phyloP scores from a whole-genome alignment of 1,139 yeast species.

The Debaryomycetaceae sp. region DNA sequence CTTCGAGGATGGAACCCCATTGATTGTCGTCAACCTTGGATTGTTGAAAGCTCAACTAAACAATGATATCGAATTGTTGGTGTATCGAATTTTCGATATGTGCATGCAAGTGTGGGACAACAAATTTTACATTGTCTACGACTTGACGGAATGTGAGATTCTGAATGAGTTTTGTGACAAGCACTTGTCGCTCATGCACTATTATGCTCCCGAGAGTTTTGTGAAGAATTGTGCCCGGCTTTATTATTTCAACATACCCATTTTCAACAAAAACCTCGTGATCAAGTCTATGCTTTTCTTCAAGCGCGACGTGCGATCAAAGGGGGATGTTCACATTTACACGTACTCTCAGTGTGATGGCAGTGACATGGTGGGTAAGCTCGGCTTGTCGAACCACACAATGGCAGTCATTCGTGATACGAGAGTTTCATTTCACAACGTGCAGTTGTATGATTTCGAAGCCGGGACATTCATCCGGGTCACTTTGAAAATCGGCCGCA shows the following conservation, averaged over 20 bases:
- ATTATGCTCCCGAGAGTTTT: constrained; percentile 46
- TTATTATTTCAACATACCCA: constrained; percentile 60
- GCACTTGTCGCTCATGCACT: constrained; percentile 28
- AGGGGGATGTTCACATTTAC: constrained; percentile 20
- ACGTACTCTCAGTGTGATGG: constrained; percentile 46
- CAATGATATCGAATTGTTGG: constrained; percentile 51
- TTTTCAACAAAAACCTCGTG: constrained; percentile 23
- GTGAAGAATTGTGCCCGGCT: constrained; percentile 51
- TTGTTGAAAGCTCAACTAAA: constrained; percentile 28
- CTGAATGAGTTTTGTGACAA: constrained; percentile 26
- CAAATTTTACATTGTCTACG: constrained; percentile 59
- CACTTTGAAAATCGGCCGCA: constrained; percentile 64
- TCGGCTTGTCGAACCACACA: constrained; percentile 45
- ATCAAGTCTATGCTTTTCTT: constrained; percentile 13
- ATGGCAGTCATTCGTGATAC: constrained; percentile 45
- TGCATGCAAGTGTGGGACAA: constrained; percentile 73
- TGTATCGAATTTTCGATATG: constrained; percentile 62
- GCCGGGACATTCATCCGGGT: constrained; percentile 41
- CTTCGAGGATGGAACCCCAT: constrained; percentile 70
- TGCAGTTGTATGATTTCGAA: constrained; percentile 43
- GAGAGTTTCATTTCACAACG: constrained; percentile 58
- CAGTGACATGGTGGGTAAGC: constrained; percentile 40
- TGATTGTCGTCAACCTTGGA: constrained; percentile 53
- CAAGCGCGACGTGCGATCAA: constrained; percentile 11
- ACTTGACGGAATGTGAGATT: constrained; percentile 59